These are phyloP conservation scores for Panellus pusillus DNA, from an alignment of 768 basidiomycete species.

Conservation along the genomic window DNA sequence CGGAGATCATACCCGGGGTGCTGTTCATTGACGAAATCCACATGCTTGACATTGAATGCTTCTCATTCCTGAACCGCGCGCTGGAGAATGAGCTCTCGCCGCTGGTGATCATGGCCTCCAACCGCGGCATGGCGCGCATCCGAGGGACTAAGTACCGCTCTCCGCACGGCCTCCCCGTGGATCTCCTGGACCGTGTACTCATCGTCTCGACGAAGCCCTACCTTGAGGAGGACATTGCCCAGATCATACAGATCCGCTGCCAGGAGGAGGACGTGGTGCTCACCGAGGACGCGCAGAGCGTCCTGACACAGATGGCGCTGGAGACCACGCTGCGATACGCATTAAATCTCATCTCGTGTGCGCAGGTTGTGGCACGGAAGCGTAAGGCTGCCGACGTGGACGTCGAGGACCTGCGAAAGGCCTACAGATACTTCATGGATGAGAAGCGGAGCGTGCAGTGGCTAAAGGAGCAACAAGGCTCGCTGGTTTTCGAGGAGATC, in stretches of 20 bases:
- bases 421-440: constrained; percentile 90
- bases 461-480: constrained; percentile 81
- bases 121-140: constrained; percentile 92
- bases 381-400: constrained; percentile 81
- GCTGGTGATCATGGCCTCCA: constrained; percentile 97
- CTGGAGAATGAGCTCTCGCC: constrained; percentile 92
- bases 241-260: constrained; percentile 94
- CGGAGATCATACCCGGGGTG: constrained; percentile 96
- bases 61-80: constrained; percentile 96
- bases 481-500: constrained; percentile 74
- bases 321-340: constrained; percentile 93
- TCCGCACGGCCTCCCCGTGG: constrained; percentile 93
- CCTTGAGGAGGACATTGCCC: constrained; percentile 74
- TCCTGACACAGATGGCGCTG: constrained; percentile 86
- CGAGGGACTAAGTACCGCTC: constrained; percentile 93
- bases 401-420: constrained; percentile 79
- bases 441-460: constrained; percentile 91
- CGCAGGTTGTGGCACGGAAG: constrained; percentile 80
- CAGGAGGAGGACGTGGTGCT: constrained; percentile 95
- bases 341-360: constrained; percentile 92
- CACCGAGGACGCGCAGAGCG: constrained; percentile 64
- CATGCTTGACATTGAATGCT: constrained; percentile 99
- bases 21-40: constrained; percentile 99
- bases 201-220: constrained; percentile 96
- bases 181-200: constrained; percentile 91